Base-by-base conservation (phyloP, 768 basidiomycete species). In the Calocera viscosa region DNA sequence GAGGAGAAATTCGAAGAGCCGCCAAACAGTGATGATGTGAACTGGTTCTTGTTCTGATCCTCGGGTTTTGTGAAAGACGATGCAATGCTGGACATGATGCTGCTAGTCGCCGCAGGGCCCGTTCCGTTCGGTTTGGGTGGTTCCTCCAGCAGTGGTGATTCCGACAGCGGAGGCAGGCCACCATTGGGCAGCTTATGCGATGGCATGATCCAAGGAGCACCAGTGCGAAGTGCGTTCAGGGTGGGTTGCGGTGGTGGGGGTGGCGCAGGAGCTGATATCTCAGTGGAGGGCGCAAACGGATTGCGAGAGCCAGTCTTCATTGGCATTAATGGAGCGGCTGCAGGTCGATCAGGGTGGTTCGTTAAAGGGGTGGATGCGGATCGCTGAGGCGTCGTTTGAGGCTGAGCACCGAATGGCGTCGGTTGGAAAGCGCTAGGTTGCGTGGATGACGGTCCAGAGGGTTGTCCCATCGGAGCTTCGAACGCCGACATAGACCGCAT, bases 301-400 rank as follows among this genome's bases (percentile, higher is more conserved):
- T 99, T 99, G 71, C 85, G 86, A 7, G 91, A 91, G 30, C 96
- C 95, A 1, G 96, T 99, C 74, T 89, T 86, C 74, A 98, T 94
- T 5, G 93, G 82, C 71, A 85, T 86, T 30, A 97, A 82, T 7
- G 86, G 85, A 72, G 87, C 85, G 1, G 81, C 79, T 1, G 78
- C 70, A 39, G 82, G 77, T 5, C 73, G 72, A 33, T 74, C 69
- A 79, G 72, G 43, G 19, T 47, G 19, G 79, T 77, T 2, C 35
- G 81, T 82, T 24, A 88, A 80, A 10, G 90, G 90, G 0, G 90
- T 89, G 1, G 90, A 91, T 0, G 84, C 85, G 17, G 87, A 87
- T 3, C 87, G 85, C 22, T 68, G 40, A 69, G 41, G 35, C 38
- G n/a, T 47, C 30, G 30, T 49, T 16, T 34, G 69, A 33, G 22